These are phyloP conservation scores for Ceratocystis colombiana DNA, from an alignment of 2,329 filamentous ascomycete genomes.

Conservation along the genomic window DNA sequence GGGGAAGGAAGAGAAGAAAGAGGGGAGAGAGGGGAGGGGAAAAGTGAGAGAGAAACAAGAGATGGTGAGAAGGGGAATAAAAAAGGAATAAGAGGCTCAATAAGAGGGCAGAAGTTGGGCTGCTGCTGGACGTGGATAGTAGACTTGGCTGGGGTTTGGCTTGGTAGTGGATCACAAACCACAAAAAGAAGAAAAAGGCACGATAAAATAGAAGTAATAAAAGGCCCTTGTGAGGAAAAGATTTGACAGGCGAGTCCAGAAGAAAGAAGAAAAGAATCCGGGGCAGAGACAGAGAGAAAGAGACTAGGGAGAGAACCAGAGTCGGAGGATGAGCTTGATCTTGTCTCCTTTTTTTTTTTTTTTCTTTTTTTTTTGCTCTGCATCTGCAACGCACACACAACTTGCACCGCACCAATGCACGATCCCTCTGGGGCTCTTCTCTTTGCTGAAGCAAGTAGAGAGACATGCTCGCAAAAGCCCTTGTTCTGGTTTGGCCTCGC, in stretches of 20 bases:
- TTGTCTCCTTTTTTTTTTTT: background rate
- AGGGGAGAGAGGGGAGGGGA: background rate
- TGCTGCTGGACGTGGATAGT: background rate
- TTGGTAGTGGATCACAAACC: constrained; percentile 3
- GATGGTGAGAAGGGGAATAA: background rate
- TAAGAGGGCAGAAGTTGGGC: constrained; percentile 9
- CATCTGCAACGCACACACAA: background rate
- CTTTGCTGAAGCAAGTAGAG: constrained; percentile 28
- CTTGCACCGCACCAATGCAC: constrained; percentile 6
- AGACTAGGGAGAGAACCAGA: no score
- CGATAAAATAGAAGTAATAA: background rate
- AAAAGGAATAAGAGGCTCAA: constrained; percentile 6
- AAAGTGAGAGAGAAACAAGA: background rate
- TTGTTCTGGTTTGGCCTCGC: background rate
- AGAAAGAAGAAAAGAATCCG: constrained; percentile 1
- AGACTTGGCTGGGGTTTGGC: background rate
- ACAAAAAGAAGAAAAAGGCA: background rate
- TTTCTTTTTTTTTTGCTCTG: background rate
- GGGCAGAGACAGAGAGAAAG: background rate
- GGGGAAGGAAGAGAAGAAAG: background rate
- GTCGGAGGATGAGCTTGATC: background rate
- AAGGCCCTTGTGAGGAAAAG: background rate
- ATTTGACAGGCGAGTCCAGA: background rate
- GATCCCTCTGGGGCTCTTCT: constrained; percentile 34
- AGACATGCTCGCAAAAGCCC: no score